Conservation (phyloP, 306 rosid genomes). For the Vicia sativa region DNA sequence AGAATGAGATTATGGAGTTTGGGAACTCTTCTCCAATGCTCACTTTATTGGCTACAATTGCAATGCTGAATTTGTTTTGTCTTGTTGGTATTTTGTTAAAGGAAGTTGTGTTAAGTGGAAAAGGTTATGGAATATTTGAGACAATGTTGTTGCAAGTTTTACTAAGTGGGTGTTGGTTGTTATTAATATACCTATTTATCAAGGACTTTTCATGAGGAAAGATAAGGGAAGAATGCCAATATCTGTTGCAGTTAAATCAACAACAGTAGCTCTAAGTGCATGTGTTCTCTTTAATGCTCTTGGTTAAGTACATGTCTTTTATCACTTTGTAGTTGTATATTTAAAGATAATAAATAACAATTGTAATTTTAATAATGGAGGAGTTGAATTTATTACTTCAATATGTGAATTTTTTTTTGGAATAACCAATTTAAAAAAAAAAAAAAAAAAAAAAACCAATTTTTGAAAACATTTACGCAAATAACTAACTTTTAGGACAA, state of each 20-base stretch:
- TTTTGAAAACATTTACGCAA: too few relatives aligned
- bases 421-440: too few relatives aligned
- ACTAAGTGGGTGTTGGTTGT: conserved; percentile 54
- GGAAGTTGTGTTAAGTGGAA: conserved; percentile 39
- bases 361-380: too few relatives aligned
- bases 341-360: too few relatives aligned
- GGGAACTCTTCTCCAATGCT: conserved; percentile 66
- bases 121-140: conserved; percentile 27
- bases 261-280: conserved; percentile 22
- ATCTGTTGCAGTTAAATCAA: conserved; percentile 43
- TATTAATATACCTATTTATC: conserved; percentile 61
- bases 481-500: too few relatives aligned
- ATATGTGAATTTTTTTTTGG: too few relatives aligned
- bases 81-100: conserved; percentile 47
- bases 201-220: conserved; percentile 66
- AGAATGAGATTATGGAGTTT: conserved; percentile 67
- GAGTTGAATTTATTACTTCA: too few relatives aligned
- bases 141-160: conserved; percentile 55
- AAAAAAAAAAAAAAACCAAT: too few relatives aligned
- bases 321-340: too few relatives aligned
- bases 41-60: conserved; percentile 54
- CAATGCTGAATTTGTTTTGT: conserved; percentile 60
- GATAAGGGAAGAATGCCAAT: conserved; percentile 64
- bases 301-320: too few relatives aligned
- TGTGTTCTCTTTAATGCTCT: conserved; percentile 11